Evolutionary conservation across 2,329 filamentous ascomycete genomes (phyloP), one percentile per base, ranked within the genome.

Genomic region (Fusarium euwallaceae): DNA sequence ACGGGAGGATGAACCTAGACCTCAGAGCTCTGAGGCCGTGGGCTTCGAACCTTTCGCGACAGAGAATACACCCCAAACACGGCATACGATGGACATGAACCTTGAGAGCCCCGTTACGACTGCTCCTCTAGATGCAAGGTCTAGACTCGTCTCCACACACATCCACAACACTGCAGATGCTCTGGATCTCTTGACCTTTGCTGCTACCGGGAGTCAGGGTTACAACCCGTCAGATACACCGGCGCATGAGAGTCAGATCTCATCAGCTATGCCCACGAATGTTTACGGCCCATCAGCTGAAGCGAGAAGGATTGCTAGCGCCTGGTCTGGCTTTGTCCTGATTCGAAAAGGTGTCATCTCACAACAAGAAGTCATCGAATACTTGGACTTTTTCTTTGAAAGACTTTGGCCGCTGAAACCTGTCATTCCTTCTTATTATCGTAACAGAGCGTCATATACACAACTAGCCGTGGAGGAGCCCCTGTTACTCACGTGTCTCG

Each of bases 141-240:
- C 34, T 10, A 53, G 71, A 1, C 59, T 73, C 3, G 60, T 73
- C 8, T 73, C 71, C 22, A 73, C 71, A 6, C 62, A 73, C 7
- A 72, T 73, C 20, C 66, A 69, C 14, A 72, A 73, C 39, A 61
- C 69, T 0, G 51, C 69, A 8, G 71, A 73, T 41, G 71, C 69
- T 0, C 60, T 73, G 3, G 71, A 73, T 10, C 60, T 73, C 9
- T 48, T 73, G 11, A 73, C 71, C 2, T 71, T 72, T 27, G 62
- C 71, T 5, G 62, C 69, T 1, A 61, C 53, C 1, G 66, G 66
- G 2, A 66, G 36, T 1, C 64, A 65, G 4, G 64, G 20, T 20
- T 53, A 64, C 4, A 55, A 69, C 29, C 59, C 58, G 2, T 61
- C 71, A 11, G 22, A 22, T 1, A 62, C 69, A 4, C 59, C 69